These are phyloP conservation scores for Colletotrichum sp. DNA, from an alignment of 2,329 filamentous ascomycete genomes.

Conservation along the genomic window DNA sequence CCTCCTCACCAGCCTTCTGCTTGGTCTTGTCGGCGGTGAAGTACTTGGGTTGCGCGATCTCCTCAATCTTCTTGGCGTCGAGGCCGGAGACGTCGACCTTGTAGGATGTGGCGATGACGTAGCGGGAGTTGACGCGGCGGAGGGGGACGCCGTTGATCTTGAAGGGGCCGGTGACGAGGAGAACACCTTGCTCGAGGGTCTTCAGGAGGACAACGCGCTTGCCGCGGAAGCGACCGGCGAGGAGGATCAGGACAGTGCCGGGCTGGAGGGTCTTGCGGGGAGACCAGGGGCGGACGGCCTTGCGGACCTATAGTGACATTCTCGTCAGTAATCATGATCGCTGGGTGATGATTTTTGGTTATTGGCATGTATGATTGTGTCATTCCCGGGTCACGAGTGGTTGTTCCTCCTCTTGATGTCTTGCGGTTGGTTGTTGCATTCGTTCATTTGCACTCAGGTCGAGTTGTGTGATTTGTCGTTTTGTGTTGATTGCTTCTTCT, in stretches of 20 bases:
- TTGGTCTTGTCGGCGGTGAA: slow-evolving; percentile 94
- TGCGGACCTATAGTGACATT: slow-evolving; percentile 75
- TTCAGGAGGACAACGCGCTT: slow-evolving; percentile 99
- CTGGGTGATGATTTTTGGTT: not conserved
- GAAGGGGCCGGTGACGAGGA: slow-evolving; percentile 99
- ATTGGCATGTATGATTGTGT: not conserved
- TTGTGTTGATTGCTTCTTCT: not conserved
- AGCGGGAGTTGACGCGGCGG: slow-evolving; percentile 90
- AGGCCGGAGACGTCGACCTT: slow-evolving; percentile 85
- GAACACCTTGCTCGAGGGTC: slow-evolving; percentile 94
- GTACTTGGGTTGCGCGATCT: slow-evolving; percentile 80
- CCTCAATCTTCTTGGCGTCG: slow-evolving; percentile 88
- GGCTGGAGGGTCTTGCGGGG: slow-evolving; percentile 89
- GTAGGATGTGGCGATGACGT: slow-evolving; percentile 89
- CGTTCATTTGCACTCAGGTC: not conserved
- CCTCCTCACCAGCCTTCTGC: slow-evolving; percentile 96
- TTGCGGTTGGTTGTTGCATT: not conserved
- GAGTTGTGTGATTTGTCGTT: not conserved
- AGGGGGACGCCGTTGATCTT: slow-evolving; percentile 99
- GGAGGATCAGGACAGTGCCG: slow-evolving; percentile 96
- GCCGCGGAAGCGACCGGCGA: slow-evolving; percentile 99
- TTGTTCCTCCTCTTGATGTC: not conserved
- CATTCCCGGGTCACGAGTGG: slow-evolving; percentile 7
- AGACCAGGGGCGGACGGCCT: slow-evolving; percentile 86
- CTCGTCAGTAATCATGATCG: slow-evolving; percentile 1